Conservation (phyloP, 129 eudicot species). For the Lactuca sativa region DNA sequence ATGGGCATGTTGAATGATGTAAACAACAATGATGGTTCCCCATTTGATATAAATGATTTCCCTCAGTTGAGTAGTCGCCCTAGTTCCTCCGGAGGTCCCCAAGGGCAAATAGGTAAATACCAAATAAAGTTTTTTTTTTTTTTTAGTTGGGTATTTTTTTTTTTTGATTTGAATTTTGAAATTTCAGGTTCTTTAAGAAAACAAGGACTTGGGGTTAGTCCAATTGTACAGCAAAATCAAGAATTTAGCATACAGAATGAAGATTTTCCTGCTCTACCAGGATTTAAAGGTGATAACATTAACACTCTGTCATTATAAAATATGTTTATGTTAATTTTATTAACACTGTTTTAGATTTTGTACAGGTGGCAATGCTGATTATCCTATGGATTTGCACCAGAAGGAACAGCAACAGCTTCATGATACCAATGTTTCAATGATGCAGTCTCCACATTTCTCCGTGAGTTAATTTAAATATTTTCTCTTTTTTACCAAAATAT, state of each 20-base stretch:
- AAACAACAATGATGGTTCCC: constrained; percentile 76
- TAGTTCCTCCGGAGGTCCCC: constrained; percentile 91
- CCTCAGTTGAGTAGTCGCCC: constrained; percentile 92
- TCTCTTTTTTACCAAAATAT: no score
- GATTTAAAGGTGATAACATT: constrained; percentile 67
- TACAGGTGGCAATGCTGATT: constrained; percentile 87
- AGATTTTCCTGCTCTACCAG: constrained; percentile 98
- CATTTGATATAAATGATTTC: constrained; percentile 87
- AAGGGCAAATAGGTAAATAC: constrained; percentile 79
- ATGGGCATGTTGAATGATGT: constrained; percentile 86
- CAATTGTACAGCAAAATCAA: constrained; percentile 92
- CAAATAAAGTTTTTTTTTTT: constrained; percentile 22
- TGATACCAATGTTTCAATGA: constrained; percentile 64
- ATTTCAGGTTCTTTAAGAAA: constrained; percentile 84
- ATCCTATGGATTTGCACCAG: constrained; percentile 82
- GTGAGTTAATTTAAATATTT: constrained; percentile 42
- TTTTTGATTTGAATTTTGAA: constrained; percentile 2
- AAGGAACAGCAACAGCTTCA: constrained; percentile 91
- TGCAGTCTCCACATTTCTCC: constrained; percentile 87
- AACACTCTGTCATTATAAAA: background rate
- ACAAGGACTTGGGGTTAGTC: constrained; percentile 87
- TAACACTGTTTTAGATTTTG: constrained; percentile 30
- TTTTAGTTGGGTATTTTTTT: background rate
- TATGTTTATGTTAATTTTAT: background rate
- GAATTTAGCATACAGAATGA: constrained; percentile 99